Evolutionary conservation across 768 basidiomycete species (phyloP), one percentile per base, ranked within the genome.

Genomic region (Obba rivulosa): DNA sequence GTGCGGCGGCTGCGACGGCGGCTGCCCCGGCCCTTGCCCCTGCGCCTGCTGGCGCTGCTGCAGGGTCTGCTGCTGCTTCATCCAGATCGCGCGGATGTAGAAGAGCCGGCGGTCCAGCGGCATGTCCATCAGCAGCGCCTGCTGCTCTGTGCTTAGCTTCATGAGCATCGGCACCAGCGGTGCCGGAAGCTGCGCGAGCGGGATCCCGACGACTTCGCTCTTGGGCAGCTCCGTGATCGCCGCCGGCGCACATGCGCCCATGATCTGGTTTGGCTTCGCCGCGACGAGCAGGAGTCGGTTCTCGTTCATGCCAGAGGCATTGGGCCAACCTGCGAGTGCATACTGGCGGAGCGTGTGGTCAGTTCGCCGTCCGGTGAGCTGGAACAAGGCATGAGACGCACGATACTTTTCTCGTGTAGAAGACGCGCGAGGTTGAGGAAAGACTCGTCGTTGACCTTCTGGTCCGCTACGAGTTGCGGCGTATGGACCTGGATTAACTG

Each of bases 151-250:
- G 4, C 22, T 4, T 31, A 58, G 39, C 13, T 39, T 42, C 3
- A 41, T 10, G 3, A 59, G 48, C 5, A 54, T 8, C 14, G 18
- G 7, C 3, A 46, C 41, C 37, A 57, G 11, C 14, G 58, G 21
- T 9, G 61, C 43, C 47, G 49, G 52, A 1, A 56, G 17, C 16
- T 20, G 39, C 11, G 35, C 13, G 8, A 31, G 8, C 9, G 17
- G 45, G 25, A 41, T n/a, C 17, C 41, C 52, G 17, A 10, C 20
- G 20, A 37, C 11, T 3, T 48, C 44, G 8, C 45, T 18, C 45
- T 68, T 69, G 3, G 75, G 76, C 49, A 77, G 59, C 47, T 77
- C 75, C 0, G 82, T 79, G 35, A 83, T 62, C 7, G 79, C 80
- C 21, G 51, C 51, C 0, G 68, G 72, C 9, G 68, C 28, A 51